Base-by-base conservation (phyloP, 345 rosid genomes). In the Syzygium aqueum region DNA sequence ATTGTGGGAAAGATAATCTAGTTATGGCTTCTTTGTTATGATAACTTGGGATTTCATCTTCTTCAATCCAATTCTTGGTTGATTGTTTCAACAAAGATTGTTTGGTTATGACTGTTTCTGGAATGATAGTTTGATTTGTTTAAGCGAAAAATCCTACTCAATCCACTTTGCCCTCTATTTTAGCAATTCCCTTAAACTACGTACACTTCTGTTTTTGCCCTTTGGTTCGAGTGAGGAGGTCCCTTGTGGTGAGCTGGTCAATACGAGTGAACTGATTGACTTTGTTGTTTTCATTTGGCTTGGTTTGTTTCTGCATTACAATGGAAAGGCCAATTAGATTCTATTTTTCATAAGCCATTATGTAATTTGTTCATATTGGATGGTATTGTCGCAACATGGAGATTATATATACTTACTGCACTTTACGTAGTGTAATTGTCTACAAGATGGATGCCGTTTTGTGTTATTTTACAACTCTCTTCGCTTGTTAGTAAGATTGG, bases 241-340 rank as follows among this genome's bases (percentile, higher is more conserved):
- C n/a, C 98, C 98, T 2, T 93, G 93, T 87, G 95, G 92, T 51
- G 94, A 93, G 90, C 97, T 97, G 78, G 90, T 97, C 90, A 95
- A 96, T 89, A 98, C 96, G 86, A 93, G 91, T 84, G 77, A 19
- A 50, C 15, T 28, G 59, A 33, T 50, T 84, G 59, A 37, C 13
- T 53, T 12, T 54, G 40, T 19, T 46, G 27, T 22, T 25, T 6
- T 22, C 61, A 3, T 28, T 53, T n/a, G 33, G 16, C n/a, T 46
- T 84, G 57, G 14, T 84, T 84, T 84, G 46, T 40, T 5, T 84
- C 82, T 77, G 52, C 54, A 61, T 15, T 53, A 17, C 17, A 28
- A n/a, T 65, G 19, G 78, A 16, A 30, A 30, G 33, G 43, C n/a
- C n/a, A n/a, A n/a, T n/a, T n/a, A n/a, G n/a, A n/a, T n/a, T n/a